Evolutionary conservation across 73 alveolate genomes (phyloP), one percentile per base, ranked within the genome.

Genomic region (Paramecium sexaurelia): DNA sequence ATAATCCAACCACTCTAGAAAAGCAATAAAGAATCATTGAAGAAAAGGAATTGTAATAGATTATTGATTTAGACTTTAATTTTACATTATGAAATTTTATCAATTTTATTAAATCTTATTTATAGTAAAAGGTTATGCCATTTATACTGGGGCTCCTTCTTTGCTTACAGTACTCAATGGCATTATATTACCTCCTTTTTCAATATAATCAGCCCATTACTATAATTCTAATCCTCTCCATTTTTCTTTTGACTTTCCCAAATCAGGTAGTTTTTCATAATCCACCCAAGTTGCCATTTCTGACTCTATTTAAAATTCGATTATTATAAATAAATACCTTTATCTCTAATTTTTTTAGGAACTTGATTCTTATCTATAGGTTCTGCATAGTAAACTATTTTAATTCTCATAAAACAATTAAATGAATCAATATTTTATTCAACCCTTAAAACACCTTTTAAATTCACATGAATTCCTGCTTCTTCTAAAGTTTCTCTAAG

Each of bases 321-420:
- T 35, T 10, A 6, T 3, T 5, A 2, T 32, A 7, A 71, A 22
- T 71, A 91, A 55, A 97, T 95, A 87, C 96, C 96, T 29, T 40
- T 91, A 39, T 92, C 96, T 39, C 85, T 41, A 17, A 11, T 22
- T 20, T 32, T 24, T 32, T 96, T 96, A 9, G 97, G 98, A 3
- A 29, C 55, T 93, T 96, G 91, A 10, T 94, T 92, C 11, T 91
- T 26, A 78, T 95, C 97, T 26, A 68, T 78, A 10, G 99, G 99
- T 47, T 93, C 97, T 22, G 99, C 99, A 85, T 83, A 96, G 67
- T 91, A 95, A 41, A 94, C 91, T 67, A 96, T 97, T 69, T 97
- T 91, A 95, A 94, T 91, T 55, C 98, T 86, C 32, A 57, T 45
- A 7, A 86, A 43, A 2, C 69, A 36, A 0, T 10, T 26, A 10